A percentile compares a stretch with the other conserved stretches of the same genome.
Conservation (phyloP, 2,329 filamentous ascomycete genomes). For the Paraphaeosphaeria minitans region DNA sequence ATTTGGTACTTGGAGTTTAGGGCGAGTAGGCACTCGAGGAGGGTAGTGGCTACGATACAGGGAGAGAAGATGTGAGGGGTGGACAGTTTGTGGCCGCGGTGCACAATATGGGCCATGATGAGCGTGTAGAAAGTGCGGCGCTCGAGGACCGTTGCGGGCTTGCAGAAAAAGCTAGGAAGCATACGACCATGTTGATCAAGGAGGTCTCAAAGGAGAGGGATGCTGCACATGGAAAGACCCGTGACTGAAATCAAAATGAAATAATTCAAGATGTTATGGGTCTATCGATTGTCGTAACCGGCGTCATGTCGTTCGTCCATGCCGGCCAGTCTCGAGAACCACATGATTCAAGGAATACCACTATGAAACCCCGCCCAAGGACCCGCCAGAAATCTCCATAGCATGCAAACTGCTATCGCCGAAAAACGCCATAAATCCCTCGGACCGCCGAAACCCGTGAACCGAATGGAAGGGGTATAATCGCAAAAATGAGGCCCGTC, state of each 20-base stretch:
- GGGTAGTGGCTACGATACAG: slow-evolving; percentile 91
- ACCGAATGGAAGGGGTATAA: neutral
- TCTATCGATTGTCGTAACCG: slow-evolving; percentile 1
- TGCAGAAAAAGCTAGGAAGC: neutral
- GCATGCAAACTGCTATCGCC: neutral
- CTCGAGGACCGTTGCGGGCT: neutral
- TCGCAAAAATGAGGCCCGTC: neutral
- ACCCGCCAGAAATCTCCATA: neutral
- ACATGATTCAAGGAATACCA: neutral
- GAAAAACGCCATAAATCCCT: neutral
- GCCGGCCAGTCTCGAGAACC: neutral
- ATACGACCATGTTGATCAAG: neutral
- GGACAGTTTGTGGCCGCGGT: neutral
- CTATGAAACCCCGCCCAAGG: neutral
- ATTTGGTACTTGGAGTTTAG: slow-evolving; percentile 97
- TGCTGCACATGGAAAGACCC: neutral
- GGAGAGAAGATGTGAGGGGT: slow-evolving; percentile 67
- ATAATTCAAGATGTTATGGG: neutral
- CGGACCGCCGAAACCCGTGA: neutral
- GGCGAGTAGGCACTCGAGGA: slow-evolving; percentile 73
- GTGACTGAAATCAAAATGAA: neutral
- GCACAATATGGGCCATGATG: neutral
- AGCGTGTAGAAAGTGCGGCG: no score
- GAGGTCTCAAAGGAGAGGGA: neutral
- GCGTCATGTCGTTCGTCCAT: neutral